A percentile compares a stretch with the other conserved stretches of the same genome.
Evolutionary conservation across 2,329 filamentous ascomycete genomes (phyloP).

Genomic region (Chaetomium sp.): DNA sequence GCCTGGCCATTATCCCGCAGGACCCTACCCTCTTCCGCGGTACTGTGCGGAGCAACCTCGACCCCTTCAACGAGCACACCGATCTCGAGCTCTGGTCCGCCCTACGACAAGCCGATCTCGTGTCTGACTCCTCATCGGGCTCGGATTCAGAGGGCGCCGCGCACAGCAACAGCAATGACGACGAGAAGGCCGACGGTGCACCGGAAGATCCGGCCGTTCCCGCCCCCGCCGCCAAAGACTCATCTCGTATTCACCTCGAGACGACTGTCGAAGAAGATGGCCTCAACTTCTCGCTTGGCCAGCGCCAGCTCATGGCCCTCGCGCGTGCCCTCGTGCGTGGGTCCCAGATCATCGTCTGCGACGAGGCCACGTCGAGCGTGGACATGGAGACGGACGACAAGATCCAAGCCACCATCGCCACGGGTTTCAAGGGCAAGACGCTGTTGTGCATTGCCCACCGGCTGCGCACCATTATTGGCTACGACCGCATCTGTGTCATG

Average conservation of each 20-base stretch:
- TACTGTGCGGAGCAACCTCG: constrained; percentile 71
- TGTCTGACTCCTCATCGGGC: constrained; percentile 34
- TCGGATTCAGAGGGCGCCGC: constrained; percentile 32
- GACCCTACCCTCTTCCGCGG: constrained; percentile 78
- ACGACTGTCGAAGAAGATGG: constrained; percentile 86
- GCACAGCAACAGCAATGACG: constrained; percentile 20
- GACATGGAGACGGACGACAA: constrained; percentile 97
- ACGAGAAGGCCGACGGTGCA: constrained; percentile 20
- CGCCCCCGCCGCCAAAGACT: constrained; percentile 22
- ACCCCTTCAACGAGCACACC: constrained; percentile 72
- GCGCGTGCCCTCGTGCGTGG: constrained; percentile 83
- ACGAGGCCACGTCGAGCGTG: constrained; percentile 88
- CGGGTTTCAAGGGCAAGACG: constrained; percentile 79
- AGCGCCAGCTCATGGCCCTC: constrained; percentile 91
- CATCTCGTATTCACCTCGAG: constrained; percentile 72
- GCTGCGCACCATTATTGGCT: constrained; percentile 84
- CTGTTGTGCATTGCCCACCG: constrained; percentile 89
- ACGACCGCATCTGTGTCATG: constrained; percentile 97
- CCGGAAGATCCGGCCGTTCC: no score
- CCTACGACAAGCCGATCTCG: constrained; percentile 68
- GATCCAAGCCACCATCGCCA: constrained; percentile 83
- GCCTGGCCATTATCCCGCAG: constrained; percentile 76
- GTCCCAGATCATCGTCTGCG: constrained; percentile 89
- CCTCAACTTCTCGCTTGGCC: constrained; percentile 89
- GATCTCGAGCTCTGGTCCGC: constrained; percentile 74